Percentiles rank a stretch among this genome's conserved stretches.
Evolutionary conservation across 2,329 filamentous ascomycete genomes (phyloP).

Genomic region (Fusarium azukiicola): DNA sequence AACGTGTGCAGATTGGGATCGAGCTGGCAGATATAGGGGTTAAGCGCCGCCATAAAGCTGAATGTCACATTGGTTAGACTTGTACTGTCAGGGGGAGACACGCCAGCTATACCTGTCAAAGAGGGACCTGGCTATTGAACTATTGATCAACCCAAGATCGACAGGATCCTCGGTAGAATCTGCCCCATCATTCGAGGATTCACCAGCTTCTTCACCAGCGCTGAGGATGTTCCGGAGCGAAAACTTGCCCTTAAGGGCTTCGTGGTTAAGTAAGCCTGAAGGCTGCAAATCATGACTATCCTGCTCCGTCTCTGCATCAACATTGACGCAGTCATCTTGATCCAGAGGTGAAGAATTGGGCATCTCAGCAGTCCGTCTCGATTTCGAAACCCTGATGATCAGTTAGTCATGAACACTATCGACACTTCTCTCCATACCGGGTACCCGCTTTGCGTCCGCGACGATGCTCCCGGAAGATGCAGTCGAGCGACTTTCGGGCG

Average conservation of each 20-base stretch:
- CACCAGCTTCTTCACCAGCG: conserved; percentile 27
- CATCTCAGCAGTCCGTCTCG: not conserved
- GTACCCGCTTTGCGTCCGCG: conserved; percentile 64
- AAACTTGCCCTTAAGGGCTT: conserved; percentile 59
- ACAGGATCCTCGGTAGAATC: conserved; percentile 27
- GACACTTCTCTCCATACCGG: conserved; percentile 49
- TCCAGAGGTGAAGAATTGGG: not conserved
- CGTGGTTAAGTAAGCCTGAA: conserved; percentile 58
- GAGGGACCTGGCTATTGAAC: conserved; percentile 25
- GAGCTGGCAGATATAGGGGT: conserved; percentile 65
- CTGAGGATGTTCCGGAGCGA: conserved; percentile 59
- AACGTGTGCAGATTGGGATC: conserved; percentile 64
- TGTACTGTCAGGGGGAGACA: not conserved
- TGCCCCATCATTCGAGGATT: not conserved
- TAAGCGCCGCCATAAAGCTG: conserved; percentile 63
- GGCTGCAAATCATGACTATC: conserved; percentile 53
- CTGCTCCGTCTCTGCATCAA: not conserved
- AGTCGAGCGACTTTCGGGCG: conserved; percentile 61
- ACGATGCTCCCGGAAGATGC: conserved; percentile 63
- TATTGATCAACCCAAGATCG: conserved; percentile 27
- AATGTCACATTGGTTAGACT: not conserved
- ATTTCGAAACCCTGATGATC: not conserved
- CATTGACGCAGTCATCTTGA: not conserved
- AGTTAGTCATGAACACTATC: too few relatives aligned
- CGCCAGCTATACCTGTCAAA: conserved; percentile 27